These are phyloP conservation scores for Chamaecrista fasciculata DNA, from an alignment of 306 rosid species.

Conservation along the genomic window DNA sequence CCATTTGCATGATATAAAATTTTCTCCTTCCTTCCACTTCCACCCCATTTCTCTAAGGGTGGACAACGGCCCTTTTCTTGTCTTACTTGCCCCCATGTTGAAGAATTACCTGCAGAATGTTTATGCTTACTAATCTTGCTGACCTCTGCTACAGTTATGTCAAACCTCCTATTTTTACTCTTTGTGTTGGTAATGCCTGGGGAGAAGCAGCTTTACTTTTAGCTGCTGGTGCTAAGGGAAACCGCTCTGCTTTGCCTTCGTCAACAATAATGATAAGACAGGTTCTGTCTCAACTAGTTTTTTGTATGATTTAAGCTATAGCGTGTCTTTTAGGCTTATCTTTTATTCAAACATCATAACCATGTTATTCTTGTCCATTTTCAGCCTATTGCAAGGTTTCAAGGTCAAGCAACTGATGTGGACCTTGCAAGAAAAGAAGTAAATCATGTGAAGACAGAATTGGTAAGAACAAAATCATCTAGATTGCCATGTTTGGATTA, in stretches of 20 bases:
- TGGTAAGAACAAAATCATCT: constrained; percentile 56
- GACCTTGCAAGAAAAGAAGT: constrained; percentile 80
- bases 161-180: constrained; percentile 88
- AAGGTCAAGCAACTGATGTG: constrained; percentile 93
- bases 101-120: constrained; percentile 20
- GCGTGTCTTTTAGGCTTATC: background rate
- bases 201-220: constrained; percentile 99
- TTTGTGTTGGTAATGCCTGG: constrained; percentile 98
- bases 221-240: constrained; percentile 94
- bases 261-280: constrained; percentile 95
- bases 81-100: constrained; percentile 25
- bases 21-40: constrained; percentile 5
- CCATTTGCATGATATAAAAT: constrained; percentile 7
- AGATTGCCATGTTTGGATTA: constrained; percentile 12
- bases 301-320: background rate
- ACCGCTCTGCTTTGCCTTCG: constrained; percentile 94
- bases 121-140: constrained; percentile 26
- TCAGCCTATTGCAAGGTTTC: constrained; percentile 93
- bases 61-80: constrained; percentile 4
- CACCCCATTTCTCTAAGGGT: background rate
- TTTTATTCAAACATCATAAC: constrained; percentile 15
- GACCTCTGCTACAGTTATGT: constrained; percentile 53
- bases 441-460: constrained; percentile 63
- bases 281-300: constrained; percentile 44
- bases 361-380: constrained; percentile 28